Percentiles rank a stretch among this genome's conserved stretches.
phyloP scores from a whole-genome alignment of 2,329 filamentous ascomycete species.

The Neofusicoccum kwambonambiense region DNA sequence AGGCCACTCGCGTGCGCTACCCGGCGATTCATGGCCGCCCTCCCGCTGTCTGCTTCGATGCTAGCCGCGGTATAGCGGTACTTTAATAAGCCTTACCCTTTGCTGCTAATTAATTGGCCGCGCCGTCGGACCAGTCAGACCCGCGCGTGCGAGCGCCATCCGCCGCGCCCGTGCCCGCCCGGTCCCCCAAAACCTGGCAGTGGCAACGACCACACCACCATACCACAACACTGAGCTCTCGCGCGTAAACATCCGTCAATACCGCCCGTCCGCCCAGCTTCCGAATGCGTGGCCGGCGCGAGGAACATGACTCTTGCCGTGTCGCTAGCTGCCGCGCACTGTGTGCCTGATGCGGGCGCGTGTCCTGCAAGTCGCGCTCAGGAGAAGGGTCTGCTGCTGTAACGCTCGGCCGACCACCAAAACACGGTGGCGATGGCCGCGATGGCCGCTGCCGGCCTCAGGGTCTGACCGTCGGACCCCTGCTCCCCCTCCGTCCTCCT shows the following conservation, averaged over 20 bases:
- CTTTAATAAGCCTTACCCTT: background rate
- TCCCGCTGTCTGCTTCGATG: background rate
- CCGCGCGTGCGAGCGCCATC: background rate
- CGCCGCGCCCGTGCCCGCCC: no score
- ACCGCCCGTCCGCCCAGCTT: background rate
- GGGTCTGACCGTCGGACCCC: background rate
- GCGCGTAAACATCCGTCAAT: background rate
- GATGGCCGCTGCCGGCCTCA: background rate
- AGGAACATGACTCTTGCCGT: background rate
- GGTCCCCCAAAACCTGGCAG: background rate
- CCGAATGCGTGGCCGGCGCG: background rate
- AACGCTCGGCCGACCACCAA: background rate
- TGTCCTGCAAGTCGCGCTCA: no score
- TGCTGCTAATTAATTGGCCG: background rate
- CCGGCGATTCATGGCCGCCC: background rate
- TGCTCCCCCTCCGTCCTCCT: background rate
- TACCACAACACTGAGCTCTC: background rate
- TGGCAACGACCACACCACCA: background rate
- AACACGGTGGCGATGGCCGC: no score
- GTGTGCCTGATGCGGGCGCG: background rate
- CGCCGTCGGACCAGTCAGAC: background rate
- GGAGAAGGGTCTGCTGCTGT: background rate
- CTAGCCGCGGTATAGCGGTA: background rate
- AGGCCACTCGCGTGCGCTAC: background rate
- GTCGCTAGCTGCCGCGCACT: background rate